A percentile compares a stretch with the other conserved stretches of the same genome.
Conservation (phyloP, 345 rosid genomes). For the Aquilaria yunnanensis region DNA sequence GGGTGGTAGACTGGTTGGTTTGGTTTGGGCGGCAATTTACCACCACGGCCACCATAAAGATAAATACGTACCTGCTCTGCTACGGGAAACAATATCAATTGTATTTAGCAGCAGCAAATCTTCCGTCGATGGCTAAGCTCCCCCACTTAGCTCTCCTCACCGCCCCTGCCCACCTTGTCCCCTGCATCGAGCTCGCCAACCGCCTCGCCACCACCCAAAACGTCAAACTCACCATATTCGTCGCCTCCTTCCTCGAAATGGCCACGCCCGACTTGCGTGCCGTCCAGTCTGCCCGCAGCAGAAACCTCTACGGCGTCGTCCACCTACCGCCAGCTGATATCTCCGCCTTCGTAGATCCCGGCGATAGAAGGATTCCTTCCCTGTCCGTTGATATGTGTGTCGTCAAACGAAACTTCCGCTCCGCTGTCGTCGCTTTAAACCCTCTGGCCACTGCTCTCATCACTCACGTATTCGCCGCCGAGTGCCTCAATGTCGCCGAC, state of each 20-base stretch:
- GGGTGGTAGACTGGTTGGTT: too few relatives aligned
- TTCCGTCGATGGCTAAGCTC: too few relatives aligned
- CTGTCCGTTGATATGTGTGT: neutral
- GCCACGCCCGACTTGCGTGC: neutral
- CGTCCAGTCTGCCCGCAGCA: neutral
- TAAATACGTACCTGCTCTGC: too few relatives aligned
- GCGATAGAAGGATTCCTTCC: neutral
- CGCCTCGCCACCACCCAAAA: neutral
- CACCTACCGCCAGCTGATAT: slow-evolving; percentile 1
- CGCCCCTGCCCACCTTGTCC: neutral
- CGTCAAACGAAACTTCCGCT: neutral
- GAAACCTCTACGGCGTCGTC: neutral
- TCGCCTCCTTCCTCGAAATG: neutral
- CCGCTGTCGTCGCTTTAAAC: neutral
- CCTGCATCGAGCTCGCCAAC: neutral
- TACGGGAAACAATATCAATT: too few relatives aligned
- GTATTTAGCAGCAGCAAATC: too few relatives aligned
- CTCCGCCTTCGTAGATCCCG: neutral
- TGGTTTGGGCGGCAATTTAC: too few relatives aligned
- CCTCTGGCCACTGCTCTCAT: neutral
- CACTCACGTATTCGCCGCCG: neutral
- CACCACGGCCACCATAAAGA: too few relatives aligned
- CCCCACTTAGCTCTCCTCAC: neutral
- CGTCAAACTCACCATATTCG: neutral
- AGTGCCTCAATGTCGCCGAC: neutral